These are phyloP conservation scores for Westerdykella ornata DNA, from an alignment of 2,329 filamentous ascomycete genomes.

Conservation along the genomic window DNA sequence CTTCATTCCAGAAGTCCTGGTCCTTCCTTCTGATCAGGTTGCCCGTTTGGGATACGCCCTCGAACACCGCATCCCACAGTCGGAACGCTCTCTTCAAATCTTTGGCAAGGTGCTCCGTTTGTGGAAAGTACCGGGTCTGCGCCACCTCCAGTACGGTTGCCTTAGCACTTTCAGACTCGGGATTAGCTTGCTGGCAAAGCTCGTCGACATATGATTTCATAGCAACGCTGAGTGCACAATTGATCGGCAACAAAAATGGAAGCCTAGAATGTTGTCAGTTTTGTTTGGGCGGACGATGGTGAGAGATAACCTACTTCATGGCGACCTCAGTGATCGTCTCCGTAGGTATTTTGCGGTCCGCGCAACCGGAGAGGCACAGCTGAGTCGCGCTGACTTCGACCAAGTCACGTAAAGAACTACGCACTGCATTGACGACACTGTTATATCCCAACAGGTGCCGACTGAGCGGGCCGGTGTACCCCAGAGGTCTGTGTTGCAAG, in stretches of 20 bases:
- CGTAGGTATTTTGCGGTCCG: constrained; percentile 57
- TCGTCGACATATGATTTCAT: constrained; percentile 75
- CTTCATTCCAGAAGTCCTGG: constrained; percentile 52
- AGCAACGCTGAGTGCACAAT: constrained; percentile 70
- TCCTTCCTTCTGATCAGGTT: constrained; percentile 40
- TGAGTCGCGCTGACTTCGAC: constrained; percentile 75
- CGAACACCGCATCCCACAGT: constrained; percentile 60
- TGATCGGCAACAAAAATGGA: constrained; percentile 62
- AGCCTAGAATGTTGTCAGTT: constrained; percentile 34
- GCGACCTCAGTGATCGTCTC: constrained; percentile 56
- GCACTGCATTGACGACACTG: constrained; percentile 72
- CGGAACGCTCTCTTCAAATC: constrained; percentile 56
- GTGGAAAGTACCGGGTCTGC: constrained; percentile 54
- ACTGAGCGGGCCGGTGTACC: constrained; percentile 91
- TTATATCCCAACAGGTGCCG: constrained; percentile 83
- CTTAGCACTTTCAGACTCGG: constrained; percentile 46
- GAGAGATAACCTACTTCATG: constrained; percentile 54
- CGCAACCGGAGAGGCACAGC: constrained; percentile 75
- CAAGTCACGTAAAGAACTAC: constrained; percentile 72
- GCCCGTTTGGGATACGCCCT: constrained; percentile 51
- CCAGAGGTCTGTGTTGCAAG: constrained; percentile 73
- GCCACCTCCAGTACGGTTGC: constrained; percentile 48
- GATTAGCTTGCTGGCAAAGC: constrained; percentile 51
- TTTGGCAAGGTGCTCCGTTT: constrained; percentile 51
- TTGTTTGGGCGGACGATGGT: constrained; percentile 29